Evolutionary conservation across 75 land plant genomes (phyloP), one percentile per base, ranked within the genome.

Genomic region (Cryptomeria japonica): DNA sequence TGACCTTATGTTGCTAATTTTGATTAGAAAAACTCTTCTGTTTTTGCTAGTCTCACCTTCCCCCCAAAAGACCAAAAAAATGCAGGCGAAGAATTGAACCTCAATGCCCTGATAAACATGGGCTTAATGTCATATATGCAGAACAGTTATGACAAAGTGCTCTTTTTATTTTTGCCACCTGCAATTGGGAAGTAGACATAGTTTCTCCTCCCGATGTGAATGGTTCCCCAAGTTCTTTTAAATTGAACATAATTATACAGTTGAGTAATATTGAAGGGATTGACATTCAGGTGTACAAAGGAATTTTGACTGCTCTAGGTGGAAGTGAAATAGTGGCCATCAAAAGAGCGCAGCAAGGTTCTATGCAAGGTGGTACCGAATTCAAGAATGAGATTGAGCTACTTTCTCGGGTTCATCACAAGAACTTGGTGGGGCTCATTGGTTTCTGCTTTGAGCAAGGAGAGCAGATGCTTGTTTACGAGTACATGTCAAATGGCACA

Each of bases 301-400:
- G 95, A 80, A 89, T 85, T 3, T 91, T 96, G 39, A 75, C 92
- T 31, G 85, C 39, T 86, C 82, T 91, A 32, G 85, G 46, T 82
- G 96, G 94, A 22, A 64, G 58, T 55, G 91, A 96, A 85, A 34
- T 91, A 38, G 91, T 97, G 22, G 99, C 99, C n/a, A 94, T 97
- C 55, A 97, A 97, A 89, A 93, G 94, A 87, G 97, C 99, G 3
- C 93, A 94, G 55, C 91, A 87, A 80, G 95, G 90, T 55, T 96
- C 99, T 15, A 90, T 93, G 90, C 99, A 97, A 87, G 99, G 99
- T 83, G 94, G 92, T 28, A 87, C 73, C 41, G 96, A 96, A 88
- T 97, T 97, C 88, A 97, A 95, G 86, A 97, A 92, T 61, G 99
- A 97, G 89, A 95, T 97, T 55, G 99, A 97, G 88, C 79, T 97